These are phyloP conservation scores for Xylaria multiplex DNA, from an alignment of 2,329 filamentous ascomycete genomes.

Conservation along the genomic window DNA sequence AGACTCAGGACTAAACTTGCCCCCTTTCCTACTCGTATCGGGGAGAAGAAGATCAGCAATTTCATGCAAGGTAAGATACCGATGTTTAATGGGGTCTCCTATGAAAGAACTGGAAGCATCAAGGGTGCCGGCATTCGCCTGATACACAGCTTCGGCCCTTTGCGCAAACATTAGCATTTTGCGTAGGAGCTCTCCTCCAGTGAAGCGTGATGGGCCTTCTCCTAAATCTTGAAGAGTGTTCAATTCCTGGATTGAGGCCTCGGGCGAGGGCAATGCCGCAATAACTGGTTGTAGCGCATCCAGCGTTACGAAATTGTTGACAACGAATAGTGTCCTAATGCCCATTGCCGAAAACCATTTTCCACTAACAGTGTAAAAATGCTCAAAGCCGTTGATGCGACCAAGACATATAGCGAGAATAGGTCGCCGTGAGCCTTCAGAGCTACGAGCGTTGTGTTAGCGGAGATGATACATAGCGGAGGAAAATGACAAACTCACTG, in stretches of 20 bases:
- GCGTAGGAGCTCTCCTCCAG: slow-evolving; percentile 56
- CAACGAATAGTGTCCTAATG: slow-evolving; percentile 60
- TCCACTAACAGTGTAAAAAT: slow-evolving; percentile 65
- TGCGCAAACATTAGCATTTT: slow-evolving; percentile 60
- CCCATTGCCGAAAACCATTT: slow-evolving; percentile 59
- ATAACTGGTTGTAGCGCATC: slow-evolving; percentile 57
- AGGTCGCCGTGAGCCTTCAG: slow-evolving; percentile 55
- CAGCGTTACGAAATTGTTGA: slow-evolving; percentile 57
- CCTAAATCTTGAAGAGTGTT: slow-evolving; percentile 54
- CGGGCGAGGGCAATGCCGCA: slow-evolving; percentile 50
- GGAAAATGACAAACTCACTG: slow-evolving; percentile 44
- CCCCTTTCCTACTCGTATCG: slow-evolving; percentile 48
- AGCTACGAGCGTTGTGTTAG: slow-evolving; percentile 42
- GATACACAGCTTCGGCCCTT: slow-evolving; percentile 57
- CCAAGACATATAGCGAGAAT: slow-evolving; percentile 65
- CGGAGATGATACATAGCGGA: neutral
- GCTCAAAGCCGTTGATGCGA: slow-evolving; percentile 59
- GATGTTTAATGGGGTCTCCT: slow-evolving; percentile 51
- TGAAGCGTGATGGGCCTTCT: slow-evolving; percentile 55
- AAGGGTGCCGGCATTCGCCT: slow-evolving; percentile 59
- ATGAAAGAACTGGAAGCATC: slow-evolving; percentile 58
- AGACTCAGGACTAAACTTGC: slow-evolving; percentile 57
- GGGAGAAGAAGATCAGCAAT: slow-evolving; percentile 59
- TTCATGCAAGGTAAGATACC: slow-evolving; percentile 62
- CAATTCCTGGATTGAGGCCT: slow-evolving; percentile 46